Evolutionary conservation across 2,329 filamentous ascomycete genomes (phyloP), one percentile per base, ranked within the genome.

Genomic region (Paraconiothyrium brasiliense): DNA sequence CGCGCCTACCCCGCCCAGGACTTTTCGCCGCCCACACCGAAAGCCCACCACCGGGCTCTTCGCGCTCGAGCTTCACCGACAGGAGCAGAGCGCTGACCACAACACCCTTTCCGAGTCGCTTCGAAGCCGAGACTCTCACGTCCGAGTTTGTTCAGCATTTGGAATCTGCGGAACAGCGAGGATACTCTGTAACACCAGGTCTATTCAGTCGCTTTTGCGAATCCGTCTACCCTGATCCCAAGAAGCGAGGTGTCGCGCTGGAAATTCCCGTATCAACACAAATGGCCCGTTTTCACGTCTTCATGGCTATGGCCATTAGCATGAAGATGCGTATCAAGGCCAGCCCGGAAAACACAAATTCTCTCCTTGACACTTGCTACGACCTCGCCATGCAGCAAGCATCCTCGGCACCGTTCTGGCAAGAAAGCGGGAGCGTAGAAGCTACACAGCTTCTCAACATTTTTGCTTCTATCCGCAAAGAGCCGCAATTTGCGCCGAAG

Each of bases 211-310:
- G 69, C 10, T 68, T 77, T 43, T 77, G 73, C 59, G 73, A 76
- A 27, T 65, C 66, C 32, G 75, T 77, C 13, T 77, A 77, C 51
- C 74, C 75, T 1, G 75, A 73, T 39, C 57, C 70, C 0, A 70
- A 72, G 50, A 69, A 64, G 16, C 54, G 67, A 1, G 59, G 66
- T 6, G 27, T 57, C 0, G 57, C 67, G 3, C 49, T 68, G 13
- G 63, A 72, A 9, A 55, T 65, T 4, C 63, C 68, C 3, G 65
- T 69, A 2, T 76, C 75, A 0, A 68, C 73, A 32, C 62, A 67
- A 7, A 77, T 78, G 74, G 76, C 74, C 0, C 68, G 76, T 13
- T 78, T 77, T 49, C 75, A 76, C 43, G 74, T 78, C 13, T 78
- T 78, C 56, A 66, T 77, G 41, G 72, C 74, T 10, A 77, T 77